Base-by-base conservation (phyloP, 306 rosid genomes). In the Citrullus colocynthis region DNA sequence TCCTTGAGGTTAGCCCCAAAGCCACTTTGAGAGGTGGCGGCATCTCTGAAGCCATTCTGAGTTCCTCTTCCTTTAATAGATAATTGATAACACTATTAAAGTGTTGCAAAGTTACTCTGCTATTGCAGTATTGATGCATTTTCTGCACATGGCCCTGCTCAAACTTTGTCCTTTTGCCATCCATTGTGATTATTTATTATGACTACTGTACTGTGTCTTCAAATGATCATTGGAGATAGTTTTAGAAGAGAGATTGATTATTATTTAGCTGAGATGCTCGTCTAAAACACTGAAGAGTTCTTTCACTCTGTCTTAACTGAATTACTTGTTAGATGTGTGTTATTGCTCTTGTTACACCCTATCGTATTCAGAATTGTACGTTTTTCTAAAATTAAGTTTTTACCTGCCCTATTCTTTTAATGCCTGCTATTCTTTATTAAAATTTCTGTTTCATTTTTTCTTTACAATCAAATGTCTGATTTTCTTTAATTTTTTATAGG, bases 401-500 rank as follows among this genome's bases (percentile, higher is more conserved):
- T 21, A 51, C 28, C 6, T 54, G 2, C 18, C 15, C 28, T 17
- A 44, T 9, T n/a, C 2, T 36, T 49, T 73, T 34, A 28, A 6
- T 58, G 36, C 66, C 57, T 60, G 17, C 58, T 30, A 30, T 18
- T 18, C 16, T 59, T 49, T 56, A 36, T 49, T 51, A 37, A 20
- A 49, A 13, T 41, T 39, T 61, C 58, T 65, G 18, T 74, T 24
- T 51, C 21, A 51, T 42, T 62, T 4, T 7, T 82, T 79, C 11
- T 71, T 58, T 48, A 56, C 56, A 78, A 66, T 83, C 44, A 71
- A 41, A 74, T 66, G 49, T 71, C 51, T 62, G 60, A 74, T 82
- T 74, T 18, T 36, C 32, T 78, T 37, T 58, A 78, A 76, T 44
- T 84, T 32, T 49, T 79, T 78, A 63, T 81, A 95, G 98, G 81